Base-by-base conservation (phyloP, 2,329 filamentous ascomycete species). In the Phyllosticta capitalensis region DNA sequence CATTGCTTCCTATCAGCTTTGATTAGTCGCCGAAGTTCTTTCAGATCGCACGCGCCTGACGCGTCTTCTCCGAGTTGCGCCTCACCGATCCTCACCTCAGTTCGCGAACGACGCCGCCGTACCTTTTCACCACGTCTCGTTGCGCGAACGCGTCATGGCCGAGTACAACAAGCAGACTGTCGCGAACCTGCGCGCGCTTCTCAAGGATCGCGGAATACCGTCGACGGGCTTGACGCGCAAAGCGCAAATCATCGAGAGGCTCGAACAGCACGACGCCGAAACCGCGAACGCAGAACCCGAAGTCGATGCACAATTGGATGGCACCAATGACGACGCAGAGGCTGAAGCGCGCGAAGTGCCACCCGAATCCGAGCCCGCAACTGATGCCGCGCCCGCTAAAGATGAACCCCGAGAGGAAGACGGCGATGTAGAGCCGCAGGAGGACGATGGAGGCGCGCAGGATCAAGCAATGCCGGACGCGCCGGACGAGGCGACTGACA, bases 131-230 rank as follows among this genome's bases (percentile, higher is more conserved):
- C 21, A 20, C 49, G n/a, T n/a, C n/a, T n/a, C n/a, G 49, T 51
- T n/a, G 49, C 30, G 10, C 17, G 4, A 38, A 38, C 30, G 12
- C 21, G 49, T 22, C 26, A 74, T 73, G 71, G 59, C 68, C 10
- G 76, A 78, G 60, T 79, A 79, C 69, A 73, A 67, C 65, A 74
- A 73, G 61, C 70, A 75, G 52, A 79, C 77, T 22, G 77, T 79
- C 63, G 70, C 73, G 58, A 74, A 78, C 63, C 69, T 80, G 55
- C 74, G 74, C 63, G 69, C 74, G 60, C 58, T 78, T 56, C 67
- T 79, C 54, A 79, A 79, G 60, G 75, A 78, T 45, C 73, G 76
- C 55, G 70, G 71, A 52, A 78, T 80, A 59, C 68, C 76, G 1
- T 70, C 71, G 22, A 76, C 76, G 0, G 75, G 76, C 22, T 66